phyloP scores from a whole-genome alignment of 495 filamentous ascomycete species.

The Penicillium salamii region DNA sequence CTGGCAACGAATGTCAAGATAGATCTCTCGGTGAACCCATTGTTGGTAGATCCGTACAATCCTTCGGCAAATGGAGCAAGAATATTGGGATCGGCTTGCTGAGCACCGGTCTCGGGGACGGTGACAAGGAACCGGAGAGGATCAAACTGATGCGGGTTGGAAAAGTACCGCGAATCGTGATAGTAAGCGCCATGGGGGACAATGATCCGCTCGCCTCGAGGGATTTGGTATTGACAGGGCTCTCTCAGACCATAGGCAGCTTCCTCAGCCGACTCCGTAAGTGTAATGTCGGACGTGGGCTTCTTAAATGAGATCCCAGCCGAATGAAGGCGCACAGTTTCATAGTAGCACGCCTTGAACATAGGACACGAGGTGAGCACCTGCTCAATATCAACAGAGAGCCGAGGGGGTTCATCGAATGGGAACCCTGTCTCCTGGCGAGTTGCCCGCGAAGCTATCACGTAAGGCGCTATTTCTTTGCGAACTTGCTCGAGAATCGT shows the following conservation, averaged over 20 bases:
- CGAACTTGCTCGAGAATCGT: constrained; percentile 47
- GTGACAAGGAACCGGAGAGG: constrained; percentile 50
- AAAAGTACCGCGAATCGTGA: constrained; percentile 46
- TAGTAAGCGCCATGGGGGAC: constrained; percentile 51
- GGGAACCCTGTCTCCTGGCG: constrained; percentile 51
- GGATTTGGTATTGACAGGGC: constrained; percentile 42
- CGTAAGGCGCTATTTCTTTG: constrained; percentile 49
- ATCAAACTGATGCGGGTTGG: constrained; percentile 49
- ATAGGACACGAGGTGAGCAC: constrained; percentile 48
- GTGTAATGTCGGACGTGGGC: constrained; percentile 39
- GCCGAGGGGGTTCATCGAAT: constrained; percentile 45
- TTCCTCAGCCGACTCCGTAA: constrained; percentile 44
- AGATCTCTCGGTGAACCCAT: constrained; percentile 47
- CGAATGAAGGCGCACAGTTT: constrained; percentile 52
- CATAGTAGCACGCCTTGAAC: constrained; percentile 52
- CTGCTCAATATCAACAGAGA: constrained; percentile 45
- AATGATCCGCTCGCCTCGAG: constrained; percentile 46
- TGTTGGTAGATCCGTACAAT: constrained; percentile 43
- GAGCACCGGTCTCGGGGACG: constrained; percentile 30
- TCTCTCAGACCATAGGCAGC: constrained; percentile 20
- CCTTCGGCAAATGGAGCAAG: constrained; percentile 49
- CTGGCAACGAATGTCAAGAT: constrained; percentile 47
- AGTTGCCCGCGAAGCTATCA: constrained; percentile 40
- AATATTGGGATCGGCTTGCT: constrained; percentile 20
- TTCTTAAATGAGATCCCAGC: constrained; percentile 44